Percentiles rank a stretch among this genome's conserved stretches.
These are phyloP conservation scores for Populus tomentosa DNA, from an alignment of 441 rosid species.

Conservation along the genomic window DNA sequence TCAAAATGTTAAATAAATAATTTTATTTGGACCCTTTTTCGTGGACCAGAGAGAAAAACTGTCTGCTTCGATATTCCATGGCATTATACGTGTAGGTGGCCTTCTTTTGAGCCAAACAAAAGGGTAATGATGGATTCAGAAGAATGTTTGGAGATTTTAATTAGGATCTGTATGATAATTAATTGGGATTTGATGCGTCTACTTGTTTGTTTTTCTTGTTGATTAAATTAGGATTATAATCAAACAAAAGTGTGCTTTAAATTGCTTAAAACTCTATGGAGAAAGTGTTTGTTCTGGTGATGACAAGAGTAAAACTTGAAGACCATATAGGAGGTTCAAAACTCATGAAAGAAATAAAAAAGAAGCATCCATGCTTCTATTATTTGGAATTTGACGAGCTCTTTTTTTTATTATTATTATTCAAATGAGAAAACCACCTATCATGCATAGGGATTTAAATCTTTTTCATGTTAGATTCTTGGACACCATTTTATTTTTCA, in stretches of 20 bases:
- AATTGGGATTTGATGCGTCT: constrained; percentile 12
- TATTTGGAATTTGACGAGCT: background rate
- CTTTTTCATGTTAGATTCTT: no score
- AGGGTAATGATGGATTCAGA: constrained; percentile 21
- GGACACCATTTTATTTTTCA: no score
- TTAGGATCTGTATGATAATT: constrained; percentile 22
- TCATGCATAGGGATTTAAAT: no score
- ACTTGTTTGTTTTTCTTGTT: constrained; percentile 4
- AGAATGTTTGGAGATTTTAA: constrained; percentile 19
- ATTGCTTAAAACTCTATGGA: constrained; percentile 18
- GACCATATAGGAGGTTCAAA: background rate
- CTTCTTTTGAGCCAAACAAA: constrained; percentile 3
- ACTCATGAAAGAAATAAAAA: background rate
- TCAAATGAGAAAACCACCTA: no score
- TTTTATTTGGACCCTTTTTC: background rate
- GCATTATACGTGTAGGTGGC: background rate
- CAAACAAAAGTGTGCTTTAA: constrained; percentile 17
- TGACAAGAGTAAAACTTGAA: background rate
- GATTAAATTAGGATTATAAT: background rate
- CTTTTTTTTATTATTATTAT: no score
- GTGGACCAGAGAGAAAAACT: constrained; percentile 3
- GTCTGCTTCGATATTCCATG: background rate
- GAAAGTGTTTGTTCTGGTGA: no score
- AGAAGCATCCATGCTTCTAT: background rate
- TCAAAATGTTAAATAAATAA: background rate